Base-by-base conservation (phyloP, 2,329 filamentous ascomycete species). In the Albifimbria verrucaria region DNA sequence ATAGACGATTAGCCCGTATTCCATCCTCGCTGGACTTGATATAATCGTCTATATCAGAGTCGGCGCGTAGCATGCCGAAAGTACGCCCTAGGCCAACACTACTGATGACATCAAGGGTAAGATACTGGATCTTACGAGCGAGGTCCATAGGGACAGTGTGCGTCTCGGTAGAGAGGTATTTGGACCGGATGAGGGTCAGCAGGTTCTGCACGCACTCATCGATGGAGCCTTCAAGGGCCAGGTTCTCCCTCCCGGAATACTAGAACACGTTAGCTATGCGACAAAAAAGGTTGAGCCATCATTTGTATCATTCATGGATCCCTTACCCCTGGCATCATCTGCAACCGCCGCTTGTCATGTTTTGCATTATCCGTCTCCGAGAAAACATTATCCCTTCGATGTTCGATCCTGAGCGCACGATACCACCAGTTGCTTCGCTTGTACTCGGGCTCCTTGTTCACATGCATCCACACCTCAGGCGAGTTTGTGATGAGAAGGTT, bases 191-290 rank as follows among this genome's bases (percentile, higher is more conserved):
- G 2, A 83, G 70, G 2, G 65, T 28, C 11, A 81, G 51, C 0
- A 82, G 62, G 11, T 78, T 72, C 26, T 66, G 56, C 7, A 84
- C 63, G 11, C 75, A 72, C 6, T 66, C 55, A 53, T 85, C 76
- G 23, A 85, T 73, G 4, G 75, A 71, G 0, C 62, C 58, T 54
- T 84, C 80, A 3, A 83, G 63, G 1, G 70, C 68, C 2, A 72
- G 68, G 32, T 83, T 82, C 48, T 83, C 81, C 51, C 78, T 75
- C 3, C 80, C 80, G 2, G 80, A 77, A 59, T 83, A 85, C 78
- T 78, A 7, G 7, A 28, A 3, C 1, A 7, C 1, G 18, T 57
- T 4, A 56, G 52, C 17, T 1, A 24, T 23, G 2, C n/a, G n/a
- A n/a, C n/a, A n/a, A n/a, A n/a, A n/a, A n/a, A n/a, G 17, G 17